Conservation (phyloP, 495 filamentous ascomycete genomes). For the Choiromyces venosus region DNA sequence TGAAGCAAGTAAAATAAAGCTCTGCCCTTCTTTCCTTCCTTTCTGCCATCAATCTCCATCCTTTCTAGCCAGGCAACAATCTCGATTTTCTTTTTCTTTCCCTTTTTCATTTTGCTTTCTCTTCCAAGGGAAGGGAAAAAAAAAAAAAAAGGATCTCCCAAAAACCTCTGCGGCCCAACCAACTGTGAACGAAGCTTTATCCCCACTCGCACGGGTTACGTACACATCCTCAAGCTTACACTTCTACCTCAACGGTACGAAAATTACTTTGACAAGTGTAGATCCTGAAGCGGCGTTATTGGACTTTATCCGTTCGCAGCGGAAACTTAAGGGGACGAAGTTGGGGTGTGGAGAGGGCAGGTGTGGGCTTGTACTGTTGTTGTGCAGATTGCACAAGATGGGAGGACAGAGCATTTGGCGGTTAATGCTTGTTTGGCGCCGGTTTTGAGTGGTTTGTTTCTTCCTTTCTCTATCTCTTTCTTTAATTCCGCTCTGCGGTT, state of each 20-base stretch:
- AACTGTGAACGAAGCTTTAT: slow-evolving; percentile 46
- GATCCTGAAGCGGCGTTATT: slow-evolving; percentile 64
- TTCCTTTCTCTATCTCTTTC: too few relatives aligned
- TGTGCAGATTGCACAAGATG: slow-evolving; percentile 43
- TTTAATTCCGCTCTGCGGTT: slow-evolving; percentile 25
- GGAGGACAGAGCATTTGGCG: slow-evolving; percentile 79
- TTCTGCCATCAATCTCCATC: too few relatives aligned
- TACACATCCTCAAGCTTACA: slow-evolving; percentile 49
- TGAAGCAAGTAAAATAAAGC: too few relatives aligned
- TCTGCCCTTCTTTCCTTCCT: too few relatives aligned
- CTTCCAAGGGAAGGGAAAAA: too few relatives aligned
- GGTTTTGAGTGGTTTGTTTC: slow-evolving; percentile 60
- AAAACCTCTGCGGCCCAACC: not conserved
- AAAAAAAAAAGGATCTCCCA: not conserved
- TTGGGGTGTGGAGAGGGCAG: slow-evolving; percentile 53
- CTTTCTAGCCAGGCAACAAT: too few relatives aligned
- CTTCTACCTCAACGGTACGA: slow-evolving; percentile 92
- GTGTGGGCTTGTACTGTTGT: slow-evolving; percentile 47
- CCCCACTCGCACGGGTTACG: slow-evolving; percentile 31
- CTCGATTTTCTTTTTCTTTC: too few relatives aligned
- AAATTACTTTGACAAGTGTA: slow-evolving; percentile 63
- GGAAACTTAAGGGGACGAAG: slow-evolving; percentile 53
- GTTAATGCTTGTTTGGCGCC: slow-evolving; percentile 94
- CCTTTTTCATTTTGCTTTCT: too few relatives aligned
- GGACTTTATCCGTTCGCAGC: slow-evolving; percentile 50